Base-by-base conservation (phyloP, 2,329 filamentous ascomycete species). In the Plenodomus biglobosus region DNA sequence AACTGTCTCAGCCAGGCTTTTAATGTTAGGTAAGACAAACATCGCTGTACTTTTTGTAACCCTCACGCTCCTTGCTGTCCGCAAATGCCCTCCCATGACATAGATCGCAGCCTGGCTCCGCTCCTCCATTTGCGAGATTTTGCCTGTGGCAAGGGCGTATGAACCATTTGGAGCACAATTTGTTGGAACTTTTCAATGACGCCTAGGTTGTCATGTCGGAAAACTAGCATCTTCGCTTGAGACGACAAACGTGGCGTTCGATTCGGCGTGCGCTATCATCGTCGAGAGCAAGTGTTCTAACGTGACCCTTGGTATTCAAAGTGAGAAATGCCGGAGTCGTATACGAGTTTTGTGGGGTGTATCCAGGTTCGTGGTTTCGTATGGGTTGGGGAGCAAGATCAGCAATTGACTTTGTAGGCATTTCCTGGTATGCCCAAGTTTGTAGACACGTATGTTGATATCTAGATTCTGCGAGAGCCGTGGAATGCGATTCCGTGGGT, bases 361-460 rank as follows among this genome's bases (percentile, higher is more conserved):
- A 35, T 60, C 34, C 6, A 60, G 44, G 15, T 13, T 40, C 8
- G 52, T 54, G 17, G 43, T 60, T 21, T 49, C 16, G 36, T 58
- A 58, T 15, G 38, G 24, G 7, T 40, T 34, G 13, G 58, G 48
- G 17, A 53, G 50, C 6, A 50, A 38, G 13, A 60, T 48, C 8
- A 60, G 46, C 10, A 60, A 54, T 16, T 46, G 40, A 4, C 48
- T 48, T 60, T 58, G 41, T 60, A 54, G 17, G 46, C 55, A 38
- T 60, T 60, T 21, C 57, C 57, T 5, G 57, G 57, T 16, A 58
- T 45, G 8, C 20, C 47, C 22, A 52, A 58, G n/a, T 56, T 45
- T n/a, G 46, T 59, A 54, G 36, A 59, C 44, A 36, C 48, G 22
- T 10, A 24, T 24, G 22, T 24, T 10, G 22, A 24, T 24, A 10